Conservation (phyloP, 805 yeast genomes). For the Tetrapisispora namnaoensis region DNA sequence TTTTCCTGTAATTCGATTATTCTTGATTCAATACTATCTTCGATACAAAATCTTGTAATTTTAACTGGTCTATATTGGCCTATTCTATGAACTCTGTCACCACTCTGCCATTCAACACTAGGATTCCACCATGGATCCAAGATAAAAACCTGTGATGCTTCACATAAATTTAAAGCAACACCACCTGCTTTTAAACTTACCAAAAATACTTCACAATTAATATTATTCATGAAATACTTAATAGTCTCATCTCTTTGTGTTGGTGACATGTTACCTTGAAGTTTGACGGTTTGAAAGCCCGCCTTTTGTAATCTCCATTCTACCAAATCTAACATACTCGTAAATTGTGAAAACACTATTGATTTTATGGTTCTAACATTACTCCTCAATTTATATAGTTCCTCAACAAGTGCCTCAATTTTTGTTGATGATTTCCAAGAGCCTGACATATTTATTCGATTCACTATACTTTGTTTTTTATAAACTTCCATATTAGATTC, state of each 20-base stretch:
- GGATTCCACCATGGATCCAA: conserved; percentile 99
- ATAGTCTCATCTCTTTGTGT: conserved; percentile 88
- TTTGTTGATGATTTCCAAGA: conserved; percentile 93
- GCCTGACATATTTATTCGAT: conserved; percentile 77
- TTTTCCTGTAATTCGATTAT: conserved; percentile 94
- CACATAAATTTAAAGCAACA: conserved; percentile 91
- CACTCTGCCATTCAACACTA: conserved; percentile 95
- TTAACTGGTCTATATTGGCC: conserved; percentile 93
- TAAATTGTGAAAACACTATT: conserved; percentile 94
- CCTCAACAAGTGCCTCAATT: conserved; percentile 93
- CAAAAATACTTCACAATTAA: conserved; percentile 84
- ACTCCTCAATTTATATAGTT: conserved; percentile 74
- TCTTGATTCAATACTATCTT: conserved; percentile 93
- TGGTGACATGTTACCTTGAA: conserved; percentile 97
- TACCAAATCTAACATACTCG: conserved; percentile 89
- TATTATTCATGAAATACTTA: conserved; percentile 83
- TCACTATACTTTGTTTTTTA: conserved; percentile 60
- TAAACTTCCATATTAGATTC: conserved; percentile 49
- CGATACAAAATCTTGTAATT: conserved; percentile 86
- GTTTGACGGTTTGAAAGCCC: conserved; percentile 86
- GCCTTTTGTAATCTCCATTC: conserved; percentile 95
- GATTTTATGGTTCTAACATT: conserved; percentile 86
- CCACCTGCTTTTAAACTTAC: conserved; percentile 98
- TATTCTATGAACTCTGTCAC: conserved; percentile 95
- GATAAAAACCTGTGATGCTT: conserved; percentile 91